These are phyloP conservation scores for Trichosporon coremiiforme DNA, from an alignment of 1,284 basidiomycete genomes.

Conservation along the genomic window DNA sequence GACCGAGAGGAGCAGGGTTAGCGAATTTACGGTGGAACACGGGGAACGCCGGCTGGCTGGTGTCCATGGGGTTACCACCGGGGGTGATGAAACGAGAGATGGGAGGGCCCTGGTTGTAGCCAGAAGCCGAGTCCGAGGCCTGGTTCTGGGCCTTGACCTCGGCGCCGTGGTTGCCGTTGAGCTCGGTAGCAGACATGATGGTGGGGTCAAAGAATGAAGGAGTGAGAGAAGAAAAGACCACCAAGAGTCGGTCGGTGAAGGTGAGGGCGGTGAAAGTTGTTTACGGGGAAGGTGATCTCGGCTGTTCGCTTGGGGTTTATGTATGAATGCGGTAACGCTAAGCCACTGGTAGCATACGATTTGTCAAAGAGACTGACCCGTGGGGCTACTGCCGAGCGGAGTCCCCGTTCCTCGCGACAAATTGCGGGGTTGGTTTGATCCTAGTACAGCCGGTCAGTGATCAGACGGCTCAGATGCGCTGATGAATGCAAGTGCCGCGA, in stretches of 20 bases:
- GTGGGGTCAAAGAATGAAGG: neutral
- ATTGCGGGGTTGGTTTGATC: constrained; percentile 12
- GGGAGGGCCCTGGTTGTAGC: constrained; percentile 27
- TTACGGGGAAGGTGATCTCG: neutral
- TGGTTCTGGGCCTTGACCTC: constrained; percentile 19
- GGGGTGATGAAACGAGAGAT: constrained; percentile 36
- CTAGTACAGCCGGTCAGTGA: neutral
- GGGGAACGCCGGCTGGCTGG: constrained; percentile 46
- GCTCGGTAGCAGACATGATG: constrained; percentile 29
- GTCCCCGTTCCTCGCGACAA: constrained; percentile 14
- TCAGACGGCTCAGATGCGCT: neutral
- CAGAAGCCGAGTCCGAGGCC: constrained; percentile 10
- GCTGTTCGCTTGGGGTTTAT: neutral
- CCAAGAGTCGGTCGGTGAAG: no score
- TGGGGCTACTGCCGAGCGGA: constrained; percentile 17
- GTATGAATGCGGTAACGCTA: constrained; percentile 5
- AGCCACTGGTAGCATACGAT: neutral
- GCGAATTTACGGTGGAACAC: constrained; percentile 58
- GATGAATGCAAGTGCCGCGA: neutral
- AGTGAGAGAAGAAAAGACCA: neutral
- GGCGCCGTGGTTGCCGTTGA: constrained; percentile 23
- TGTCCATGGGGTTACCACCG: constrained; percentile 35
- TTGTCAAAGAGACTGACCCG: constrained; percentile 8
- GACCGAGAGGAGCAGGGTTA: constrained; percentile 62
- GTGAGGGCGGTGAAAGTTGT: neutral